phyloP scores from a whole-genome alignment of 768 basidiomycete species.

The Kondoa malvinella region DNA sequence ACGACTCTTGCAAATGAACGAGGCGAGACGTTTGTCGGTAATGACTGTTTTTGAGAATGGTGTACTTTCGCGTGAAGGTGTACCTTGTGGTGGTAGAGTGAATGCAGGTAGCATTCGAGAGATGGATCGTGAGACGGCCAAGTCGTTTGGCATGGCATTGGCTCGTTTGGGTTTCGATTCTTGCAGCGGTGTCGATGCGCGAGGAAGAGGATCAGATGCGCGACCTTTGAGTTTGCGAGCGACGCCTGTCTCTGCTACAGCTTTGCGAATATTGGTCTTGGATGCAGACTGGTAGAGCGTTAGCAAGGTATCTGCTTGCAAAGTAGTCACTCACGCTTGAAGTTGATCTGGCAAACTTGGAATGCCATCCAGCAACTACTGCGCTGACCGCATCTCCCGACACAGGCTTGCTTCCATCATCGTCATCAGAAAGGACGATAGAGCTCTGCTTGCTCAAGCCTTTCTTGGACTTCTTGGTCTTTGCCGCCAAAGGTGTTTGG shows the following conservation, averaged over 20 bases:
- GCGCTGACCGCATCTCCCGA: not conserved
- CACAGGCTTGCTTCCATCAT: not conserved
- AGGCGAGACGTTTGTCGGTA: not conserved
- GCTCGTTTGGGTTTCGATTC: not conserved
- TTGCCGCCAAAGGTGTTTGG: not conserved
- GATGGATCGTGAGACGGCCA: not conserved
- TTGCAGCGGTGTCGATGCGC: not conserved
- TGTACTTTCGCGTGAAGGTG: not conserved
- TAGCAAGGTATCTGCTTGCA: not conserved
- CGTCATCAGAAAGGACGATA: not conserved
- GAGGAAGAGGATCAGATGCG: not conserved
- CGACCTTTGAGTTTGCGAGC: not conserved
- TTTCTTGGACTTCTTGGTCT: not conserved
- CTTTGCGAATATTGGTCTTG: not conserved
- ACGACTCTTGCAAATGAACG: not conserved
- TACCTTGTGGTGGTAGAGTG: not conserved
- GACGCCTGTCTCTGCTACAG: not conserved
- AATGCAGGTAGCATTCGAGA: not conserved
- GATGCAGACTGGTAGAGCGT: not conserved
- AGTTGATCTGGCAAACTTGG: not conserved
- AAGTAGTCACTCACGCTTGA: not conserved
- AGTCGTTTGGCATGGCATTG: not conserved
- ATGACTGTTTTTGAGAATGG: not conserved
- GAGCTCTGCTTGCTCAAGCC: not conserved
- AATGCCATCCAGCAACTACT: conserved; percentile 2